Conservation (phyloP, 2,329 filamentous ascomycete species). For the Pseudocercospora fijiensis region DNA sequence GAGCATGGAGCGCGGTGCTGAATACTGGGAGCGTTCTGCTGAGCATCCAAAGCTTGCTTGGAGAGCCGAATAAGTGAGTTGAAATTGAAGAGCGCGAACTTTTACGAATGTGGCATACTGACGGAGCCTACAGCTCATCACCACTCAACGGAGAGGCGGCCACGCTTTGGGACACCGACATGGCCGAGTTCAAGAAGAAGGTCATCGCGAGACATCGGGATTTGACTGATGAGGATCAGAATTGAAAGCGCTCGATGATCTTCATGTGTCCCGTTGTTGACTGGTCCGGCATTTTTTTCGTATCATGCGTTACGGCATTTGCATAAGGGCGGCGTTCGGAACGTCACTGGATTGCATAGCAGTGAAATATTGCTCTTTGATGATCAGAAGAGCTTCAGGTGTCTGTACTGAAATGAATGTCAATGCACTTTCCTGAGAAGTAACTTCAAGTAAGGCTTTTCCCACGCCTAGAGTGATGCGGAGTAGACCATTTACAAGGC, state of each 20-base stretch:
- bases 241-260: background rate
- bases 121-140: constrained; percentile 63
- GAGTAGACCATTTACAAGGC: background rate
- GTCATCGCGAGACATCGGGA: constrained; percentile 64
- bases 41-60: constrained; percentile 90
- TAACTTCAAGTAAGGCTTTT: background rate
- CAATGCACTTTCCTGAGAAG: background rate
- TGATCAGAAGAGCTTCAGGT: background rate
- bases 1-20: constrained; percentile 98
- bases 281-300: background rate
- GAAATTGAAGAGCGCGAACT: background rate
- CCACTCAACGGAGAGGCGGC: constrained; percentile 95
- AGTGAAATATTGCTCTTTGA: background rate
- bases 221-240: constrained; percentile 47
- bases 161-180: constrained; percentile 89
- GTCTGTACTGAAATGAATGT: background rate
- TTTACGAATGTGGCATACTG: constrained; percentile 4
- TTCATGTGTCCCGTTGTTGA: background rate
- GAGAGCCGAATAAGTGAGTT: constrained; percentile 95
- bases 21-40: constrained; percentile 92
- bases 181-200: constrained; percentile 78
- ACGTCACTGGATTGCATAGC: background rate
- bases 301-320: constrained; percentile 1
- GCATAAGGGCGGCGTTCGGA: constrained; percentile 1
- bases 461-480: background rate